phyloP scores from a whole-genome alignment of 495 filamentous ascomycete species.

The Cryomyces minteri region DNA sequence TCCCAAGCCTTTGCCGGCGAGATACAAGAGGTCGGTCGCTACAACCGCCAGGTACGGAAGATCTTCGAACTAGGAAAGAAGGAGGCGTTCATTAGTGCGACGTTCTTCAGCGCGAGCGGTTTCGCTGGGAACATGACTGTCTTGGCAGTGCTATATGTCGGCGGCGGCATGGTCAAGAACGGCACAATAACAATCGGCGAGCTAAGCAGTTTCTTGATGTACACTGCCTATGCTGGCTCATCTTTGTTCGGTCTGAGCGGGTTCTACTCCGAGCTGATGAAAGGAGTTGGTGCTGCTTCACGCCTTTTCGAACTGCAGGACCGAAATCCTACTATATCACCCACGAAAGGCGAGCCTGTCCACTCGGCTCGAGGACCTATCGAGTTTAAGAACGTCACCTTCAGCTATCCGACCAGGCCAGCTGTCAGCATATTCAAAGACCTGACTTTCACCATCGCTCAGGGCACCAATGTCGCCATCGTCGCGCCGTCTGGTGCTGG shows the following conservation, averaged over 20 bases:
- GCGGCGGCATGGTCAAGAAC: slow-evolving; percentile 71
- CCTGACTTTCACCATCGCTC: slow-evolving; percentile 76
- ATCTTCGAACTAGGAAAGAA: slow-evolving; percentile 75
- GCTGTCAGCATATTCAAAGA: slow-evolving; percentile 81
- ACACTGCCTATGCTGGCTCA: slow-evolving; percentile 79
- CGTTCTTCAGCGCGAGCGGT: slow-evolving; percentile 76
- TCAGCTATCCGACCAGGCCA: slow-evolving; percentile 12
- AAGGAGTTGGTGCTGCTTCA: slow-evolving; percentile 88
- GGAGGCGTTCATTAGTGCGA: slow-evolving; percentile 75
- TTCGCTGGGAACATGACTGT: slow-evolving; percentile 93
- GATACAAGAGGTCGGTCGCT: slow-evolving; percentile 69
- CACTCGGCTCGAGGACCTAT: slow-evolving; percentile 65
- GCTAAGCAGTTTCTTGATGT: slow-evolving; percentile 95
- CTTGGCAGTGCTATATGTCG: slow-evolving; percentile 75
- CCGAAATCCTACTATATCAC: slow-evolving; percentile 66
- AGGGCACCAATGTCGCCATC: slow-evolving; percentile 87
- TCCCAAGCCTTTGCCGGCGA: slow-evolving; percentile 92
- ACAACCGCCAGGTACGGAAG: slow-evolving; percentile 78
- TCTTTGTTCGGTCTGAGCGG: slow-evolving; percentile 84
- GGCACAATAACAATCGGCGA: slow-evolving; percentile 82
- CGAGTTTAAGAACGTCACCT: slow-evolving; percentile 12
- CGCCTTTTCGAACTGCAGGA: slow-evolving; percentile 94
- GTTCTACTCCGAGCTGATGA: slow-evolving; percentile 98
- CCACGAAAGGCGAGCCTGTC: slow-evolving; percentile 63
- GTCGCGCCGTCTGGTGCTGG: slow-evolving; percentile 90